A percentile compares a stretch with the other conserved stretches of the same genome.
Conservation (phyloP, 1,139 yeast species). For the Yamadazyma pseudoaaseri region DNA sequence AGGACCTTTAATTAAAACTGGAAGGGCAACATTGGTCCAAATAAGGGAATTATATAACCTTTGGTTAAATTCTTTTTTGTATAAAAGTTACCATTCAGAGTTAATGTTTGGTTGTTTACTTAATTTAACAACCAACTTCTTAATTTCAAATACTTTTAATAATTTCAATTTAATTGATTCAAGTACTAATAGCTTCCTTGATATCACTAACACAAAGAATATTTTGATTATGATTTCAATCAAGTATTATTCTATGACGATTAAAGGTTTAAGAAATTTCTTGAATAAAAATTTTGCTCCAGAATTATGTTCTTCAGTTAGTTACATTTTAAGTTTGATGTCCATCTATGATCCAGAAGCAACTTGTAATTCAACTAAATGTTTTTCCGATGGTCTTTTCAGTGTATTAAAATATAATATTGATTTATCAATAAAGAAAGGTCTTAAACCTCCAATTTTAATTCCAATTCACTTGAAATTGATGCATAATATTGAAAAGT, state of each 20-base stretch:
- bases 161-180: conserved; percentile 15
- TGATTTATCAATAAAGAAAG: conserved; percentile 21
- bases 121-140: conserved; percentile 41
- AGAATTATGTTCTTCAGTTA: conserved; percentile 35
- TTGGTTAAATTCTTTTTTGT: conserved; percentile 38
- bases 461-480: conserved; percentile 35
- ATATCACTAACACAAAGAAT: conserved; percentile 22
- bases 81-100: conserved; percentile 21
- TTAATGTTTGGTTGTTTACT: conserved; percentile 40
- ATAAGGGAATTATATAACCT: conserved; percentile 31
- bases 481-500: conserved; percentile 36
- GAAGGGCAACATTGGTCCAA: conserved; percentile 27
- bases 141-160: conserved; percentile 34
- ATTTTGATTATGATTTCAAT: conserved; percentile 29
- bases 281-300: conserved; percentile 33
- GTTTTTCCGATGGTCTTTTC: conserved; percentile 45
- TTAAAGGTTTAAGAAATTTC: conserved; percentile 30
- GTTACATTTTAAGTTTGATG: conserved; percentile 42
- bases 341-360: conserved; percentile 48
- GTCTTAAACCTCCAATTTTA: conserved; percentile 19
- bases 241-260: conserved; percentile 38
- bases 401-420: conserved; percentile 34
- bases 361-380: conserved; percentile 35
- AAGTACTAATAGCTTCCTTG: conserved; percentile 15
- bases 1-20: conserved; percentile 24